Evolutionary conservation across 2,329 filamentous ascomycete species (phyloP).

Genomic region (Zasmidium cellare): DNA sequence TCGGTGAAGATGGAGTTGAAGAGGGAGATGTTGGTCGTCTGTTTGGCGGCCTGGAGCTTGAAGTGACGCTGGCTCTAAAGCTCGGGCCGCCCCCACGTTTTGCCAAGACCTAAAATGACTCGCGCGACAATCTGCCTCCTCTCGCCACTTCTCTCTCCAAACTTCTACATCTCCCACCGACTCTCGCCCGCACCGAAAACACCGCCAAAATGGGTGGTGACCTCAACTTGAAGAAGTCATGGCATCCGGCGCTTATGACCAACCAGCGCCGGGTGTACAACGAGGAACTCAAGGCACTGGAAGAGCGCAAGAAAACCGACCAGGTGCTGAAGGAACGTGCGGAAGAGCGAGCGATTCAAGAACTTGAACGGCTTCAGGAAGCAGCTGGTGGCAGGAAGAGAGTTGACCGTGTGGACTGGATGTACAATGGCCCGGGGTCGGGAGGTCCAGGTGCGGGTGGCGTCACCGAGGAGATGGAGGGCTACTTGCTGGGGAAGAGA

Average conservation of each 20-base stretch:
- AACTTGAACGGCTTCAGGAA: slow-evolving; percentile 87
- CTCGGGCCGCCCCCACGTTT: not conserved
- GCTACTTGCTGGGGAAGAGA: slow-evolving; percentile 87
- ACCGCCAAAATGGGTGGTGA: slow-evolving; percentile 80
- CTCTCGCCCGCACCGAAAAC: slow-evolving; percentile 7
- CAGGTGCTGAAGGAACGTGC: slow-evolving; percentile 90
- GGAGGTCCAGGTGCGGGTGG: slow-evolving; percentile 69
- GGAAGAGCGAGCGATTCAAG: slow-evolving; percentile 89
- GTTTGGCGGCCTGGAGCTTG: not conserved
- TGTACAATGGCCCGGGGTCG: slow-evolving; percentile 85
- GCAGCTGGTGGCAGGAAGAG: slow-evolving; percentile 80
- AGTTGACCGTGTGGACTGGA: slow-evolving; percentile 89
- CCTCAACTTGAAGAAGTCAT: slow-evolving; percentile 89
- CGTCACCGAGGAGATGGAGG: slow-evolving; percentile 81
- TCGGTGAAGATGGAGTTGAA: not conserved
- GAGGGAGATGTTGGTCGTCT: not conserved
- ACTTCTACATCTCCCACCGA: slow-evolving; percentile 1
- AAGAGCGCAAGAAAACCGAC: slow-evolving; percentile 91
- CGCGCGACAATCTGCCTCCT: not conserved
- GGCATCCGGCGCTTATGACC: slow-evolving; percentile 85
- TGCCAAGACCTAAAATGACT: not conserved
- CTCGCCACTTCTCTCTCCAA: slow-evolving; percentile 6
- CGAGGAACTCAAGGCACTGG: slow-evolving; percentile 86
- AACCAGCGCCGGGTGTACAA: slow-evolving; percentile 91
- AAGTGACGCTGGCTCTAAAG: not conserved